Conservation (phyloP, 371 early-diverging fungal species). For the Entomophthora muscae region DNA sequence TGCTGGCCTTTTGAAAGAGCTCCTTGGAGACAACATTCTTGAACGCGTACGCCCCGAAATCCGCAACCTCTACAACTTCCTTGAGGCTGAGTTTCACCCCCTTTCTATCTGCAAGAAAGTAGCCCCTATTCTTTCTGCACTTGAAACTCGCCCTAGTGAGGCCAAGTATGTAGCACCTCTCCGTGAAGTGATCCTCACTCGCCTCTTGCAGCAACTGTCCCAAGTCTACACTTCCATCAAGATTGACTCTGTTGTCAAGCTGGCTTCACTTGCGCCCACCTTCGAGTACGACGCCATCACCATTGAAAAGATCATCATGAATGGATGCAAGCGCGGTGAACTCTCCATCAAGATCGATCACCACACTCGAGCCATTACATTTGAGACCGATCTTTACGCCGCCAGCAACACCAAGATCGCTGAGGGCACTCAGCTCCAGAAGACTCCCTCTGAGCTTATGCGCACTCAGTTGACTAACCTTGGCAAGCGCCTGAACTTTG, state of each 20-base stretch:
- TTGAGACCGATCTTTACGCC: slow-evolving; percentile 69
- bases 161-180: slow-evolving; percentile 81
- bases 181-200: slow-evolving; percentile 85
- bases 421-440: slow-evolving; percentile 70
- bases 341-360: slow-evolving; percentile 89
- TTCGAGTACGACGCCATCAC: slow-evolving; percentile 68
- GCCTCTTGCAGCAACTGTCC: slow-evolving; percentile 85
- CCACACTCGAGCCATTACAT: slow-evolving; percentile 69
- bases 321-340: slow-evolving; percentile 90
- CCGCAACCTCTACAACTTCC: slow-evolving; percentile 76
- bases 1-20: slow-evolving; percentile 68
- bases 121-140: slow-evolving; percentile 56
- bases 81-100: slow-evolving; percentile 96
- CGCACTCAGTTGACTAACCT: slow-evolving; percentile 62
- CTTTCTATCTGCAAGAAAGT: slow-evolving; percentile 91
- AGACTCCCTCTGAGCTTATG: slow-evolving; percentile 73
- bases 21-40: slow-evolving; percentile 63
- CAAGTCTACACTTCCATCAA: slow-evolving; percentile 94
- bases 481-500: slow-evolving; percentile 59
- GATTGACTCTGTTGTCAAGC: slow-evolving; percentile 73
- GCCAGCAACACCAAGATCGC: slow-evolving; percentile 40
- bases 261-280: slow-evolving; percentile 74
- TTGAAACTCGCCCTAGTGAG: slow-evolving; percentile 54
- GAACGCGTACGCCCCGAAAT: slow-evolving; percentile 76
- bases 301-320: slow-evolving; percentile 94